Base-by-base conservation (phyloP, 257 asterid genomes). In the Coffea canephora region DNA sequence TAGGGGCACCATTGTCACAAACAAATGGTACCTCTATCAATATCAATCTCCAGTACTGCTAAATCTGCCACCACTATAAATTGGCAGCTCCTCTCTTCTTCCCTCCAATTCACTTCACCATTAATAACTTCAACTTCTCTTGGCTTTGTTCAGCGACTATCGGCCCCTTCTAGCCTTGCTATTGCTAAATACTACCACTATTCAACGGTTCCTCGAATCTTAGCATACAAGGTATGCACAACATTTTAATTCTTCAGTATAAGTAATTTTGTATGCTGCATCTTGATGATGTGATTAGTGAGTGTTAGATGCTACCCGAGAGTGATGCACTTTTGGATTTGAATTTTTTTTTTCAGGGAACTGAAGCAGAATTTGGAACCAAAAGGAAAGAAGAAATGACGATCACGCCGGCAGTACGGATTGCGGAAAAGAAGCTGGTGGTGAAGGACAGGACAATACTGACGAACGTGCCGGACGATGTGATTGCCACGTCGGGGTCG, bases 391-490 rank as follows among this genome's bases (percentile, higher is more conserved):
- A 69, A 41, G 72, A 74, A 21, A 85, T 85, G 89, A 85, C 89
- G 76, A 87, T 87, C 61, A 75, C 76, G 67, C 71, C 85, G 16
- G 61, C 55, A 0, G 78, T 85, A 66, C 46, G 87, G 64, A 79
- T 87, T 74, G 54, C 80, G 3, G 88, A 84, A 19, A 73, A 81
- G 79, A 85, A 73, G 68, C 76, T 87, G 66, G 77, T 82, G 77
- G 84, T 85, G 79, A 85, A 85, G 74, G 86, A 64, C 71, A 77
- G 77, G 70, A 82, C 85, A 41, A 73, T 87, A 52, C 69, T 87
- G 31, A 74, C 87, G 0, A 78, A 82, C 69, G 88, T 87, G 61
- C 87, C 89, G 1, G 88, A 85, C 10, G 85, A 82, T 39, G 86
- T 87, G 68, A 23, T 83, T 1, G 68, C 84, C 23, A 85, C 89